These are phyloP conservation scores for Nothophoma quercina DNA, from an alignment of 2,329 filamentous ascomycete genomes.

Conservation along the genomic window DNA sequence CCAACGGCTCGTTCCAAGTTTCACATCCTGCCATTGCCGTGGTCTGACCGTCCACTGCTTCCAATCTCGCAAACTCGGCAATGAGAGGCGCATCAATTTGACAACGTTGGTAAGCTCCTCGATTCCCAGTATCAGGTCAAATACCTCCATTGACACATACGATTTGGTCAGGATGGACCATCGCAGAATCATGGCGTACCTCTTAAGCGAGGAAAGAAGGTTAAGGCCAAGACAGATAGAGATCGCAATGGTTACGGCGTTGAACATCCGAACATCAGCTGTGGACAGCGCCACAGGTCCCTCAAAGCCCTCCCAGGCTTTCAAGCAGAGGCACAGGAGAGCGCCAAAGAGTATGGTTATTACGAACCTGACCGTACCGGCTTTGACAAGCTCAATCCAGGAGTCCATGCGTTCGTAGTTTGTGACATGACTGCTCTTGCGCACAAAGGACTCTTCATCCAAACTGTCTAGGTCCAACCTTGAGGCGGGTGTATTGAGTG, in stretches of 20 bases:
- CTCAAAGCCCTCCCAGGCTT: slow-evolving; percentile 39
- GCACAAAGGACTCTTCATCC: neutral
- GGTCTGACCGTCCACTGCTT: slow-evolving; percentile 12
- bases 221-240: slow-evolving; percentile 46
- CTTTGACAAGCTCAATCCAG: slow-evolving; percentile 27
- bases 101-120: slow-evolving; percentile 41
- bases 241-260: slow-evolving; percentile 40
- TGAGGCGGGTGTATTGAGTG: neutral
- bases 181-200: slow-evolving; percentile 41
- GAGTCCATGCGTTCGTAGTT: slow-evolving; percentile 5
- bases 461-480: neutral
- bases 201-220: slow-evolving; percentile 40
- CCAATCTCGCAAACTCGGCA: slow-evolving; percentile 31
- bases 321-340: slow-evolving; percentile 34
- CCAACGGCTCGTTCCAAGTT: slow-evolving; percentile 8
- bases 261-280: slow-evolving; percentile 39
- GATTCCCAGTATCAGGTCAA: slow-evolving; percentile 43
- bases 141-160: slow-evolving; percentile 42
- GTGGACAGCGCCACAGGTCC: slow-evolving; percentile 31
- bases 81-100: slow-evolving; percentile 41
- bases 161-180: slow-evolving; percentile 41
- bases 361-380: slow-evolving; percentile 31
- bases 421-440: neutral
- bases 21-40: neutral
- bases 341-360: slow-evolving; percentile 40